These are phyloP conservation scores for Fomes fomentarius DNA, from an alignment of 1,284 basidiomycete species.

Conservation along the genomic window DNA sequence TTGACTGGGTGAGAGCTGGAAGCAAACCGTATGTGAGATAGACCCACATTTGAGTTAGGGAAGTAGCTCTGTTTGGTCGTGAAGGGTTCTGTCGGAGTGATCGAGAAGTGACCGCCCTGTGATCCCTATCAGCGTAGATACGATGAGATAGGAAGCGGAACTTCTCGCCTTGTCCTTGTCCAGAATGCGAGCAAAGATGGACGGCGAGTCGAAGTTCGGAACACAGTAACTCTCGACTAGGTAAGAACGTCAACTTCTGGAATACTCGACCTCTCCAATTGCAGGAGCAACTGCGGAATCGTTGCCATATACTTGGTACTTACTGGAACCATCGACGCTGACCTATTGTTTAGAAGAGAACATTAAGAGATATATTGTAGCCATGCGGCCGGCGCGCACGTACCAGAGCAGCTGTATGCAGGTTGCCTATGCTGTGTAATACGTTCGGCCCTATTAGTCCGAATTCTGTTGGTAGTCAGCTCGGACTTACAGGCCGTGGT, in stretches of 20 bases:
- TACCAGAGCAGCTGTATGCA: slow-evolving; percentile 79
- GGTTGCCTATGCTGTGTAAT: slow-evolving; percentile 69
- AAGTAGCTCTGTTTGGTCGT: slow-evolving; percentile 86
- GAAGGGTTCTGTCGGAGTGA: slow-evolving; percentile 71
- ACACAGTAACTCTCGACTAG: slow-evolving; percentile 90
- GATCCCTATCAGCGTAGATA: background rate
- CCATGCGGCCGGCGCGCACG: slow-evolving; percentile 20
- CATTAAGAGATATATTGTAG: slow-evolving; percentile 2
- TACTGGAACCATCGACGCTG: slow-evolving; percentile 80
- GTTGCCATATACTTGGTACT: slow-evolving; percentile 25
- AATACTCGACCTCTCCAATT: too few species aligned
- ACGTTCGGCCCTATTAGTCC: background rate
- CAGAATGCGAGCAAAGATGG: slow-evolving; percentile 85
- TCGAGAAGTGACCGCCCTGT: slow-evolving; percentile 90
- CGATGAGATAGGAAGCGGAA: background rate
- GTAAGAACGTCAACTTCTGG: background rate
- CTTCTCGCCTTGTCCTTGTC: slow-evolving; percentile 72
- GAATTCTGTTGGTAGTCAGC: background rate
- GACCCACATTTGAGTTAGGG: slow-evolving; percentile 80
- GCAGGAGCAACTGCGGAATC: background rate
- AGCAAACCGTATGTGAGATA: background rate
- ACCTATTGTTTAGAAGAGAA: too few species aligned
- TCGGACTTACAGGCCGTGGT: slow-evolving; percentile 31
- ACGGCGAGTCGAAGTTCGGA: slow-evolving; percentile 92
- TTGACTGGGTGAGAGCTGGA: background rate